These are phyloP conservation scores for Beauveria bassiana DNA, from an alignment of 2,329 filamentous ascomycete genomes.

Conservation along the genomic window DNA sequence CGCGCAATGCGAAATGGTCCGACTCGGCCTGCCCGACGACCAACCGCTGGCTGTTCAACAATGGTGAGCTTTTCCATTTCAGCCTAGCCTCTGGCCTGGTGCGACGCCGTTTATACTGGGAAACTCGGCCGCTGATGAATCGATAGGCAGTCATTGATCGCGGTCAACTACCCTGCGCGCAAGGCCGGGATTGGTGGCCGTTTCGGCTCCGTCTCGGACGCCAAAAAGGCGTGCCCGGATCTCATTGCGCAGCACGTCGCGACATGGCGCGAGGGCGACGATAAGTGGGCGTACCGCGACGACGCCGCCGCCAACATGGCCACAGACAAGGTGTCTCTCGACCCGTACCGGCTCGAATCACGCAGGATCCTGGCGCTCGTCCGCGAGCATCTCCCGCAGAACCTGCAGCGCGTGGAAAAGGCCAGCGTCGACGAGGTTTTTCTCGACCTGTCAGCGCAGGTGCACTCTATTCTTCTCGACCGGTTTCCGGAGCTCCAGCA, in stretches of 20 bases:
- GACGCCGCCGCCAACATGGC: constrained; percentile 73
- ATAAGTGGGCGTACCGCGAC: constrained; percentile 82
- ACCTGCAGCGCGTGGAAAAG: constrained; percentile 75
- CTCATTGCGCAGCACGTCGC: constrained; percentile 87
- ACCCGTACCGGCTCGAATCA: constrained; percentile 82
- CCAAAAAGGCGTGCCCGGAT: constrained; percentile 76
- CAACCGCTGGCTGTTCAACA: constrained; percentile 88
- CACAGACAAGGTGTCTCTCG: constrained; percentile 88
- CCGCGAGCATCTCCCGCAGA: constrained; percentile 60
- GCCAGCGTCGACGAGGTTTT: constrained; percentile 95
- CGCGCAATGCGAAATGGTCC: constrained; percentile 89
- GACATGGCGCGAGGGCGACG: constrained; percentile 88
- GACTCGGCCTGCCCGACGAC: constrained; percentile 65
- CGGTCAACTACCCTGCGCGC: constrained; percentile 90
- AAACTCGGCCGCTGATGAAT: background rate
- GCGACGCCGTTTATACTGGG: too few species aligned
- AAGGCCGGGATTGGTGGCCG: constrained; percentile 64
- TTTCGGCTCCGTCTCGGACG: constrained; percentile 72
- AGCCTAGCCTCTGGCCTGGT: too few species aligned
- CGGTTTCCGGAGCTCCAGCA: constrained; percentile 63
- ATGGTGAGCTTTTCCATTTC: constrained; percentile 46
- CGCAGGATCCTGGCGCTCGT: constrained; percentile 73
- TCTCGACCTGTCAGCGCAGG: constrained; percentile 78
- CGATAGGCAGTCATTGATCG: constrained; percentile 52
- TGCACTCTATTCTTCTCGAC: constrained; percentile 67